These are phyloP conservation scores for Xylaria sp. DNA, from an alignment of 2,329 filamentous ascomycete species.

Conservation along the genomic window DNA sequence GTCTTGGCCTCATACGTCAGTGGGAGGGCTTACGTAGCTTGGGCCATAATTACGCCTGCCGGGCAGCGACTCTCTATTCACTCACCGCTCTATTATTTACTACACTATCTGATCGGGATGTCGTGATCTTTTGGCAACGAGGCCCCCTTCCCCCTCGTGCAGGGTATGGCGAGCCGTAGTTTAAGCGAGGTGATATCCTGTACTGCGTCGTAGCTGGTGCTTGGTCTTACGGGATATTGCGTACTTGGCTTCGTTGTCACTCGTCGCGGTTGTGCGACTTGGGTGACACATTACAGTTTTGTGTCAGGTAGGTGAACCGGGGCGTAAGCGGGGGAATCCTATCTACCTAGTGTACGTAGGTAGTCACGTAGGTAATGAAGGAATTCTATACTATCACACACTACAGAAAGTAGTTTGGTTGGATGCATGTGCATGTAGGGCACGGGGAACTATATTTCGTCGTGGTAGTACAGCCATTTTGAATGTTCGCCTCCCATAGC, in stretches of 20 bases:
- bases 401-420: neutral
- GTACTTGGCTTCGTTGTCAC: conserved; percentile 3
- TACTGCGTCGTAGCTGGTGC: neutral
- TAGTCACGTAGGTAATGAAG: neutral
- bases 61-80: neutral
- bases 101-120: neutral
- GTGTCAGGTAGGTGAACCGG: neutral
- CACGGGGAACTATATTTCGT: neutral
- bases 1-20: neutral
- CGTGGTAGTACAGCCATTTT: no score
- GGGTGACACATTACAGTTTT: neutral
- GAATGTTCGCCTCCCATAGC: neutral
- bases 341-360: neutral
- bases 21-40: conserved; percentile 24
- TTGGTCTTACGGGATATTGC: neutral
- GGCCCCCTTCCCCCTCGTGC: no score
- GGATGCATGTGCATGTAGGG: neutral
- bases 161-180: neutral
- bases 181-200: neutral
- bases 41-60: no score
- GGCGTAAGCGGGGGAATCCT: neutral
- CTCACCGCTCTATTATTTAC: conserved; percentile 1
- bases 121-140: neutral
- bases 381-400: neutral
- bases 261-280: neutral